phyloP scores from a whole-genome alignment of 2,329 filamentous ascomycete genomes.

The Bipolaris victoriae region DNA sequence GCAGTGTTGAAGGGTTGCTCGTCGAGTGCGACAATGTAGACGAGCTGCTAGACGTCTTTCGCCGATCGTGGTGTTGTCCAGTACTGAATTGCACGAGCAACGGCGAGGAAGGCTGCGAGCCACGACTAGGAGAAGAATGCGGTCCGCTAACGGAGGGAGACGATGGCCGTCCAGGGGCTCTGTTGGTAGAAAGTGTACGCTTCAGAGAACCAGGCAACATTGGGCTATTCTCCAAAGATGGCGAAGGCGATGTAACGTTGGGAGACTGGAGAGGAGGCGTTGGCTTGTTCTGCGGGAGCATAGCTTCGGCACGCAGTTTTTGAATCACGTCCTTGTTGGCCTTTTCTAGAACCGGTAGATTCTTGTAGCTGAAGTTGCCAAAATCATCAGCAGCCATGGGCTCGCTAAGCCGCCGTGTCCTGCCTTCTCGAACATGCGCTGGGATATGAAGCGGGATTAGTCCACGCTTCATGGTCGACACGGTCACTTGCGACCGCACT shows the following conservation, averaged over 20 bases:
- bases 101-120: conserved; percentile 84
- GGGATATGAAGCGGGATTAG: conserved; percentile 96
- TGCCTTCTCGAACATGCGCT: conserved; percentile 89
- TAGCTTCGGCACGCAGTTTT: conserved; percentile 88
- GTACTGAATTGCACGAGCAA: conserved; percentile 97
- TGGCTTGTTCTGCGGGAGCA: conserved; percentile 69
- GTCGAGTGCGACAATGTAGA: conserved; percentile 84
- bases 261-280: conserved; percentile 51
- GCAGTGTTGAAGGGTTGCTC: conserved; percentile 63
- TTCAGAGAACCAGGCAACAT: conserved; percentile 80
- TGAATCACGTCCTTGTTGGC: conserved; percentile 99
- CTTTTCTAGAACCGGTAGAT: conserved; percentile 92
- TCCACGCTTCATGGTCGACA: conserved; percentile 82
- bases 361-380: conserved; percentile 96
- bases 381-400: conserved; percentile 90
- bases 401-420: conserved; percentile 87
- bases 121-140: conserved; percentile 85
- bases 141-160: conserved; percentile 84
- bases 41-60: conserved; percentile 91
- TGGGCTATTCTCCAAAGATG: conserved; percentile 84
- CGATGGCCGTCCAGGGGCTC: conserved; percentile 72
- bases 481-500: conserved; percentile 82
- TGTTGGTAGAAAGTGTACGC: conserved; percentile 81
- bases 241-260: conserved; percentile 59
- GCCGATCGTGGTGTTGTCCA: conserved; percentile 78